Base-by-base conservation (phyloP, 345 rosid genomes). In the Bruguiera gymnorhiza region DNA sequence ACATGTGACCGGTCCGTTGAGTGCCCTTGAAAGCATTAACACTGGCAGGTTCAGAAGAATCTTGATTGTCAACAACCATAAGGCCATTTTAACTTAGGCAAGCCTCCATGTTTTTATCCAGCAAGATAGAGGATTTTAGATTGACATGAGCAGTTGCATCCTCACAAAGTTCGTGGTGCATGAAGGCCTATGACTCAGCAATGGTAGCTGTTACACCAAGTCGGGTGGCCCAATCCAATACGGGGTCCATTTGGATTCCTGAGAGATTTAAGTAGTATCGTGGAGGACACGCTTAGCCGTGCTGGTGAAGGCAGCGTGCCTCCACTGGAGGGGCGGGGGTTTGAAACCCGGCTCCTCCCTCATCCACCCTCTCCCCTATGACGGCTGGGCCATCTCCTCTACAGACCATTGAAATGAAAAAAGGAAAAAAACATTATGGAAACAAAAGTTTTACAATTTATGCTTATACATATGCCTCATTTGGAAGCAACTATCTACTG, bases 41-140 rank as follows among this genome's bases (percentile, higher is more conserved):
- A 20, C 31, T 67, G 39, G 71, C 18, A 31, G 6, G 10, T 16
- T 71, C 27, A 65, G 63, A 54, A 53, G 75, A 26, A 46, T 37
- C 65, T 73, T 46, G 66, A 70, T 65, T 51, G 8, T 82, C 75
- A 23, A 13, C 53, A 1, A 9, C 23, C 79, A 73, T 75, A 21
- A 86, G 87, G 37, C 93, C 93, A 31, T 88, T 83, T 73, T 88
- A 88, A 66, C 93, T 86, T 48, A 88, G 70, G 86, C 81, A 79
- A 24, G 90, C 82, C 65, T 86, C 83, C 87, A 86, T 82, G 73
- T 71, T 74, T 34, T 65, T 77, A 69, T 79, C 71, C 32, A 88
- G 68, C 61, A 88, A 37, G 55, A 88, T 83, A 80, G 86, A 81
- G 57, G 93, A 84, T 74, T 88, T 88, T 63, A 88, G 70, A 77